phyloP scores from a whole-genome alignment of 108 stramenopile species.

The Seminavis robusta region DNA sequence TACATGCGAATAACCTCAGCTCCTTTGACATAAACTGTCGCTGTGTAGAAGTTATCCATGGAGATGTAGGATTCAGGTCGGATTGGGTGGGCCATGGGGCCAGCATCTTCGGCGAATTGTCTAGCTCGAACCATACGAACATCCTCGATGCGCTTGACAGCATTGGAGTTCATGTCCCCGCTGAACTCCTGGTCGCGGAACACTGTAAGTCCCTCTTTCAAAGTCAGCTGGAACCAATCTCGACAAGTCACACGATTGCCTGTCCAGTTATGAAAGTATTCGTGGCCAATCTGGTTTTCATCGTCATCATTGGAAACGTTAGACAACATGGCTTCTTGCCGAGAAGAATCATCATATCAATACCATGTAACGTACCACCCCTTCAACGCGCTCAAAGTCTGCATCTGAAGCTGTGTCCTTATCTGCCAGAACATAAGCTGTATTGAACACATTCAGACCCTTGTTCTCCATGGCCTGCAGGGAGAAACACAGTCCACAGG shows the following conservation, averaged over 20 bases:
- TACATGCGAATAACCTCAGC: slow-evolving; percentile 97
- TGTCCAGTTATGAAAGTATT: slow-evolving; percentile 98
- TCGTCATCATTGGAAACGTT: slow-evolving; percentile 70
- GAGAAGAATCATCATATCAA: neutral
- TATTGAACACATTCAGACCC: slow-evolving; percentile 93
- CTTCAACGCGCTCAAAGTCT: slow-evolving; percentile 91
- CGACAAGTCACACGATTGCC: slow-evolving; percentile 98
- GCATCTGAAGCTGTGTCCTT: slow-evolving; percentile 86
- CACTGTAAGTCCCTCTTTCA: slow-evolving; percentile 99
- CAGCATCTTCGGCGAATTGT: slow-evolving; percentile 87
- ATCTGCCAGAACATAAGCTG: slow-evolving; percentile 93
- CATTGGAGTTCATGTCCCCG: slow-evolving; percentile 88
- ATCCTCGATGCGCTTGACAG: slow-evolving; percentile 94
- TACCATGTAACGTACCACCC: slow-evolving; percentile 88
- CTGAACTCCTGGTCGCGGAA: slow-evolving; percentile 90
- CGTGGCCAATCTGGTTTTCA: slow-evolving; percentile 82
- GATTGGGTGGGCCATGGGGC: slow-evolving; percentile 97
- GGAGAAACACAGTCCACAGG: slow-evolving; percentile 39
- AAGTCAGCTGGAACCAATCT: slow-evolving; percentile 98
- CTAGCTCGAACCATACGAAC: slow-evolving; percentile 74
- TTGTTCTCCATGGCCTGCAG: slow-evolving; percentile 99
- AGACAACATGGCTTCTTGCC: too few species aligned
- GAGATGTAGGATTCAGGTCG: slow-evolving; percentile 93
- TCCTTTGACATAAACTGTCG: slow-evolving; percentile 90
- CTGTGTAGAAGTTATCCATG: slow-evolving; percentile 93